phyloP scores from a whole-genome alignment of 495 filamentous ascomycete genomes.

The Penicillium fimorum region DNA sequence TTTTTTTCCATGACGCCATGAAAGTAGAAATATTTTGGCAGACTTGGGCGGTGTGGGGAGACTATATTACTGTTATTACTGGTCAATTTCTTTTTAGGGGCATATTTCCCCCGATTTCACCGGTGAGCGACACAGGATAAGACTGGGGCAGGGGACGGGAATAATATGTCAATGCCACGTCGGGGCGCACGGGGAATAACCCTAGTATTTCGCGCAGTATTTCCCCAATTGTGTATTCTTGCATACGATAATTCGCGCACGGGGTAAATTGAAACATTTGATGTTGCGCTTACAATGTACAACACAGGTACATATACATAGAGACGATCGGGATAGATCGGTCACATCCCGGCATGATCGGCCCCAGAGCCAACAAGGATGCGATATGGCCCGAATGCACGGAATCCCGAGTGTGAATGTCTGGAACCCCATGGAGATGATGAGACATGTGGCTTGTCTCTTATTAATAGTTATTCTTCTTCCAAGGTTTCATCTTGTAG shows the following conservation, averaged over 20 bases:
- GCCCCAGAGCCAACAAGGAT: slow-evolving; percentile 1
- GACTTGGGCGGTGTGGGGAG: slow-evolving; percentile 19
- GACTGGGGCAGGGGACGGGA: slow-evolving; percentile 15
- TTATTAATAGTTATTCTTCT: slow-evolving; percentile 1
- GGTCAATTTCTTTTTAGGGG: slow-evolving; percentile 15
- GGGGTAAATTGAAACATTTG: background rate
- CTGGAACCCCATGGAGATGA: slow-evolving; percentile 6
- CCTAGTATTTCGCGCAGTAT: background rate
- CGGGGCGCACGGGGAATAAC: background rate
- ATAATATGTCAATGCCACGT: slow-evolving; percentile 6
- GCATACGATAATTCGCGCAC: background rate
- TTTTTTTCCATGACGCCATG: slow-evolving; percentile 21
- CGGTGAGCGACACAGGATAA: slow-evolving; percentile 32
- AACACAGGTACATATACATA: background rate
- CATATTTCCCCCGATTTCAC: slow-evolving; percentile 29
- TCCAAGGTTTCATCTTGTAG: background rate
- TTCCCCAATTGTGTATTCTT: background rate
- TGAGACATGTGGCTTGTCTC: slow-evolving; percentile 7
- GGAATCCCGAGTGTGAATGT: slow-evolving; percentile 9
- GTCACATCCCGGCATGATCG: slow-evolving; percentile 7
- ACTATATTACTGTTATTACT: slow-evolving; percentile 8
- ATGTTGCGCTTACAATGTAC: background rate
- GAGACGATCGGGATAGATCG: slow-evolving; percentile 7
- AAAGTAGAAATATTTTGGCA: slow-evolving; percentile 17
- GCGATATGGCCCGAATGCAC: slow-evolving; percentile 4